Evolutionary conservation across 228 moss, liverwort and hornwort genomes (phyloP), one percentile per base, ranked within the genome.

Genomic region (Sphagnum fallax): DNA sequence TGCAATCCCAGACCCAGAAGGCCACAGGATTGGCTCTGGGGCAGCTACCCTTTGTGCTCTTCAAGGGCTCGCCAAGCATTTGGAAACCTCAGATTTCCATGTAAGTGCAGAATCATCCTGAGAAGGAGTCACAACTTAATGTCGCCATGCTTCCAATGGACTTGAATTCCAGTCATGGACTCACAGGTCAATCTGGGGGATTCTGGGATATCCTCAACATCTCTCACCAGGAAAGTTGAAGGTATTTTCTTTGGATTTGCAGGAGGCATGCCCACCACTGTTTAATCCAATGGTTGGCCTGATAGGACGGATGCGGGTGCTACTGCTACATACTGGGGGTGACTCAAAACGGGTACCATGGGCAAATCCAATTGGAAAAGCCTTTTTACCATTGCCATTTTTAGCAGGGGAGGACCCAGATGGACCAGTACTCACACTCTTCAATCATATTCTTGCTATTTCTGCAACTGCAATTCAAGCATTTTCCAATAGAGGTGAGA

Each of bases 301-400:
- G 52, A 67, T 55, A 55, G 12, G 8, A 4, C 52, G 70, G 32
- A 78, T 79, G 89, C 76, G 88, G 63, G 84, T 91, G 51, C 66
- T 91, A 81, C 62, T 91, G 68, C 64, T 91, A 69, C 91, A 91
- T 69, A 86, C 87, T 47, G 91, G 91, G 18, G 91, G 91, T 64
- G 91, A 91, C 63, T 91, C 91, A 0, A 88, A 87, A 74, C 82
- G 91, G 55, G 84, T 91, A 52, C 91, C 91, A 12, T 91, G 91
- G 91, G 91, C 91, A 5, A 91, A 91, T 64, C 71, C 88, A 5
- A 88, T 91, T 6, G 91, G 91, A 73, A 91, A 91, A 80, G 91
- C 87, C 0, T 91, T 91, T 49, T 72, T 91, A 52, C 88, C 88
- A 16, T 68, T 91, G 13, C 91, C 91, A 0, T 91, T 91, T 69